phyloP scores from a whole-genome alignment of 768 basidiomycete species.

The Paxillus ammoniavirescens region DNA sequence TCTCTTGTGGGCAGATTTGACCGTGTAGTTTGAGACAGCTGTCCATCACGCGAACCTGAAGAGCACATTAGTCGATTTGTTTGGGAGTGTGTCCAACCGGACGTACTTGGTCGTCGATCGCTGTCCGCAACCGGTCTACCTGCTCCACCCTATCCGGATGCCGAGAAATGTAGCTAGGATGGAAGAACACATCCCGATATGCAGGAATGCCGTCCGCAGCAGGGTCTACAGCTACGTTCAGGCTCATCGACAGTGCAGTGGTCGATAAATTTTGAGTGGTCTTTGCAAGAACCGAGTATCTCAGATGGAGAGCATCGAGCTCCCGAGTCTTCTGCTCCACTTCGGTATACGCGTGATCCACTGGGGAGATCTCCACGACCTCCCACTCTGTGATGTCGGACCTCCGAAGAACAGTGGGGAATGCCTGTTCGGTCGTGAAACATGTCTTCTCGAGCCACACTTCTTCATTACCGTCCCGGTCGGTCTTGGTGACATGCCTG shows the following conservation, averaged over 20 bases:
- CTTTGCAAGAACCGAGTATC: constrained; percentile 78
- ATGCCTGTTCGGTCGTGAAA: constrained; percentile 82
- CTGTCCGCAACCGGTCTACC: constrained; percentile 67
- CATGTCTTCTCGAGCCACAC: constrained; percentile 88
- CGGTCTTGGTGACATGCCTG: constrained; percentile 62
- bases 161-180: constrained; percentile 59
- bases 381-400: constrained; percentile 78
- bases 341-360: constrained; percentile 80
- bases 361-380: constrained; percentile 77
- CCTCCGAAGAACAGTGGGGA: constrained; percentile 88
- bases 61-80: constrained; percentile 1
- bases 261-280: constrained; percentile 72
- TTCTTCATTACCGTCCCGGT: constrained; percentile 67
- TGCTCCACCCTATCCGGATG: constrained; percentile 70
- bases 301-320: constrained; percentile 61
- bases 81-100: neutral
- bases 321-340: constrained; percentile 81
- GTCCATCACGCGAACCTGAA: constrained; percentile 75
- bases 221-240: constrained; percentile 87
- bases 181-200: constrained; percentile 78
- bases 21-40: constrained; percentile 83
- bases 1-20: constrained; percentile 79
- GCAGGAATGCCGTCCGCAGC: constrained; percentile 70
- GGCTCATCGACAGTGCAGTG: constrained; percentile 78
- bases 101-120: constrained; percentile 81